Percentiles rank a stretch among this genome's conserved stretches.
These are phyloP conservation scores for Schoenoplectus triqueter DNA, from an alignment of 202 grass and related monocot species.

Conservation along the genomic window DNA sequence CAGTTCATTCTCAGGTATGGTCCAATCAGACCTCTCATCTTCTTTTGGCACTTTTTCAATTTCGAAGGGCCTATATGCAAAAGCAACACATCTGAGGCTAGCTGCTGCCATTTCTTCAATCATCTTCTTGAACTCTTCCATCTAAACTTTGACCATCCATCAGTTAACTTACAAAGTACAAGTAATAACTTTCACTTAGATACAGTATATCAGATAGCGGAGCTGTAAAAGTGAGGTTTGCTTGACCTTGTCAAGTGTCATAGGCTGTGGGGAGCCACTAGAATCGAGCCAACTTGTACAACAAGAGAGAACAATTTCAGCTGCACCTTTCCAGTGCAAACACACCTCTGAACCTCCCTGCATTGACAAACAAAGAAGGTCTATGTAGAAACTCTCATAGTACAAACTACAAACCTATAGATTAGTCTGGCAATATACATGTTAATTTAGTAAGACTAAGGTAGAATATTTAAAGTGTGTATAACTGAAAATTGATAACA, in stretches of 20 bases:
- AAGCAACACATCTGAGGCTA: constrained; percentile 87
- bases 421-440: not conserved
- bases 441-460: constrained; percentile 5
- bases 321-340: constrained; percentile 97
- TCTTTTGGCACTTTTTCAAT: constrained; percentile 72
- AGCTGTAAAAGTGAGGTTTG: constrained; percentile 23
- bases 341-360: constrained; percentile 76
- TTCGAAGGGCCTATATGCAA: constrained; percentile 70
- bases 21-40: constrained; percentile 73
- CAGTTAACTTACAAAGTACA: not conserved
- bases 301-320: constrained; percentile 86
- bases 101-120: constrained; percentile 84
- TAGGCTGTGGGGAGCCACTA: constrained; percentile 59
- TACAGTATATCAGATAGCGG: not conserved
- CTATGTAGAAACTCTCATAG: constrained; percentile 34
- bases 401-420: not conserved
- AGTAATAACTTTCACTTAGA: not conserved
- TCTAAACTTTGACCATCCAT: constrained; percentile 47
- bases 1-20: constrained; percentile 77
- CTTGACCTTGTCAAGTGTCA: constrained; percentile 68
- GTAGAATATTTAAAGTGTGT: not conserved
- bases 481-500: not conserved
- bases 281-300: constrained; percentile 73
- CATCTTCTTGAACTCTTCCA: constrained; percentile 64
- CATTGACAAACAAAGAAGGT: constrained; percentile 34